A percentile compares a stretch with the other conserved stretches of the same genome.
These are phyloP conservation scores for Nissolia schottii DNA, from an alignment of 306 rosid genomes.

Conservation along the genomic window DNA sequence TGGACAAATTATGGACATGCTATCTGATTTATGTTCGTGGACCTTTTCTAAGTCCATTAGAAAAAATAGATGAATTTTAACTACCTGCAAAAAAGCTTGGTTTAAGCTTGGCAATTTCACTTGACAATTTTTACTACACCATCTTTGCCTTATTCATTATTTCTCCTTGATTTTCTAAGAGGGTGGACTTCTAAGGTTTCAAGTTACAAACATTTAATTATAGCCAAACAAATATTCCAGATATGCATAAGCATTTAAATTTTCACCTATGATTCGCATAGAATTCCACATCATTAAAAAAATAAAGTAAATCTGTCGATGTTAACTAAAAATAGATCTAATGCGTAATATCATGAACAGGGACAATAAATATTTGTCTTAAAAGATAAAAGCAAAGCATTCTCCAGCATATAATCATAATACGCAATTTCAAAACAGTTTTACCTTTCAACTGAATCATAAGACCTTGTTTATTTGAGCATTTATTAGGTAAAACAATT, in stretches of 20 bases:
- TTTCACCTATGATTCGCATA: not conserved
- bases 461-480: not conserved
- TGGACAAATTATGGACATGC: not conserved
- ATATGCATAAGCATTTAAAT: not conserved
- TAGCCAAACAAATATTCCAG: not conserved
- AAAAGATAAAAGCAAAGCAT: not conserved
- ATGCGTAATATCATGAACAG: constrained; percentile 7
- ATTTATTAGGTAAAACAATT: no score
- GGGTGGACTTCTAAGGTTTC: not conserved
- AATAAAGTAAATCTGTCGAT: not conserved
- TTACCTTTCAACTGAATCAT: constrained; percentile 8
- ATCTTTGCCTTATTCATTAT: not conserved
- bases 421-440: not conserved
- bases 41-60: not conserved
- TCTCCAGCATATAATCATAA: not conserved
- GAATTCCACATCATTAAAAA: not conserved
- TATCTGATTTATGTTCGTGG: not conserved
- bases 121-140: not conserved
- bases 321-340: not conserved
- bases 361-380: not conserved
- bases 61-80: not conserved
- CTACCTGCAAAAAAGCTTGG: not conserved
- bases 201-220: not conserved
- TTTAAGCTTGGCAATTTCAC: not conserved
- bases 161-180: not conserved